Evolutionary conservation across 108 stramenopile genomes (phyloP), one percentile per base, ranked within the genome.

Genomic region (Cyclotella sp.): DNA sequence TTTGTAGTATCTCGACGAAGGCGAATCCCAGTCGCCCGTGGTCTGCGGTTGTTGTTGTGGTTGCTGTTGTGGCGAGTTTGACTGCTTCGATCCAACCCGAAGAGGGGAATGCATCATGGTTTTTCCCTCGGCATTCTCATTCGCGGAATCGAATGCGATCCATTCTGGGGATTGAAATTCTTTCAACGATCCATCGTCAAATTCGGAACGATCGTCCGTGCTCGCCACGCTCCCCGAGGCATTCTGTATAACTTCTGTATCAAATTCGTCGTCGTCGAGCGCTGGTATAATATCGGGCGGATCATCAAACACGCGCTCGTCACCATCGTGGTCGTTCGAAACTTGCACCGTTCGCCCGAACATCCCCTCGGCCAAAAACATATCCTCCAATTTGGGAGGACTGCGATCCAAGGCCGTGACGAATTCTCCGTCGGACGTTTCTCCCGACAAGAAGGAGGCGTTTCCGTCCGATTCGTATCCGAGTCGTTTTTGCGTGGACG

Each of bases 361-460:
- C 11, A 29, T 51, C 44, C 60, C 71, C 16, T 60, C 71, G 5
- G 60, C 60, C 71, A 72, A 41, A 24, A 61, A 47, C 43, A 30
- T 19, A 34, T 72, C 46, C 0, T 24, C 55, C 18, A 72, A 72
- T 13, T 30, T 27, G 42, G 60, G 60, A 45, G 59, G 71, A 58
- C 52, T 54, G 0, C 44, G 43, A 29, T 70, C 70, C 14, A 72
- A 61, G 1, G 71, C 57, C 14, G 71, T 61, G 45, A 72, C n/a
- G 46, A 72, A 72, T 47, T 72, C 71, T 34, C 26, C 57, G 57
- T 53, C 49, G 16, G 29, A 22, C 0, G 67, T 64, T 24, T 44
- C 43, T 14, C 9, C 46, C 18, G 67, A 45, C 2, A 58, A 8
- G 22, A 58, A 15, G 30, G 67, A 51, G 49, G 30, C 18, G 13